These are phyloP conservation scores for Ziziphus jujuba DNA, from an alignment of 306 rosid species.

Conservation along the genomic window DNA sequence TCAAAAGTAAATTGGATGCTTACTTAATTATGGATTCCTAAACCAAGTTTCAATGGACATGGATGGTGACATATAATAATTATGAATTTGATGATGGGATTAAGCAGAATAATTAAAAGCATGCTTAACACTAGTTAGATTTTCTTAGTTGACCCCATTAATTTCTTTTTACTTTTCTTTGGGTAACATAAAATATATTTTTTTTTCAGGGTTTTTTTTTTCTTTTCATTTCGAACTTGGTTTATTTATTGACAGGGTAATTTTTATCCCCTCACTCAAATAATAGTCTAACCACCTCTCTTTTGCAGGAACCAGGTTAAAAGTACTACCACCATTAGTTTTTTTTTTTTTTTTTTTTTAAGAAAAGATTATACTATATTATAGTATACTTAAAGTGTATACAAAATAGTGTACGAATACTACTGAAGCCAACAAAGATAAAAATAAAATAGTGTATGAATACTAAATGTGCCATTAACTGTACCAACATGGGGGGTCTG, in stretches of 20 bases:
- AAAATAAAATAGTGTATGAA: not conserved
- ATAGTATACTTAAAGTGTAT: not conserved
- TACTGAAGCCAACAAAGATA: too few species aligned
- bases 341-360: not conserved
- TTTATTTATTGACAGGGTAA: not conserved
- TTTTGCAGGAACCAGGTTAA: not conserved
- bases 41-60: not conserved
- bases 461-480: constrained; percentile 16
- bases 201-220: not conserved
- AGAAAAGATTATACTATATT: not conserved
- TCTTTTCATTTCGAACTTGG: not conserved
- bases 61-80: constrained; percentile 1
- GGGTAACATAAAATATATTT: not conserved
- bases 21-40: too few species aligned
- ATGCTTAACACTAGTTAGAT: constrained; percentile 1
- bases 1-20: too few species aligned
- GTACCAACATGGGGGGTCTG: not conserved
- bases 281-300: not conserved
- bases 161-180: not conserved
- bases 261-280: not conserved
- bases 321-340: not conserved
- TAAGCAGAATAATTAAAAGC: not conserved
- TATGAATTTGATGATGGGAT: not conserved
- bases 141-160: not conserved
- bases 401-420: not conserved